Evolutionary conservation across 2,329 filamentous ascomycete species (phyloP).

Genomic region (Aspergillus sp.): DNA sequence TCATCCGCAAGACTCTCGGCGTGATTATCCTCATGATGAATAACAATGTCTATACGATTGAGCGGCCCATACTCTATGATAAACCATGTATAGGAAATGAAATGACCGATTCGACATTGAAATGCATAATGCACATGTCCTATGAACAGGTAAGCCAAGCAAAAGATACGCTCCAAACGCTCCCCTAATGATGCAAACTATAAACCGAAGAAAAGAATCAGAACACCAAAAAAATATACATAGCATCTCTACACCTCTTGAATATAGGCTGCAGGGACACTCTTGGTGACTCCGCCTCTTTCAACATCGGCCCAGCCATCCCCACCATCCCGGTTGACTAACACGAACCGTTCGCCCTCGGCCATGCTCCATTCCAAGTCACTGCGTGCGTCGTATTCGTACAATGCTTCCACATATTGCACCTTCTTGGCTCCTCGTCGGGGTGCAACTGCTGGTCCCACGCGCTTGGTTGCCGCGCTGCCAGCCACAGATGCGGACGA

Average conservation of each 20-base stretch:
- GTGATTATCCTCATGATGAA: too few relatives aligned
- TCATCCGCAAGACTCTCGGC: too few relatives aligned
- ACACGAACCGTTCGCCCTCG: conserved; percentile 86
- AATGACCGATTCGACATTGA: background rate
- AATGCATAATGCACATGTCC: background rate
- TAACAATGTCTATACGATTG: too few relatives aligned
- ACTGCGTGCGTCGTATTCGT: conserved; percentile 82
- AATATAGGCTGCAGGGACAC: conserved; percentile 91
- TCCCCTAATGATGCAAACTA: background rate
- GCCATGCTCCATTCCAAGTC: conserved; percentile 85
- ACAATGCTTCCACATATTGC: conserved; percentile 87
- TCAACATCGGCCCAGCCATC: conserved; percentile 98
- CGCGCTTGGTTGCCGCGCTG: conserved; percentile 64
- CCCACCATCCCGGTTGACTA: conserved; percentile 80
- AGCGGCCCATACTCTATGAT: too few relatives aligned
- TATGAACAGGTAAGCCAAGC: background rate
- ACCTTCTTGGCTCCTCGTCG: conserved; percentile 88
- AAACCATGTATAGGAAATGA: background rate
- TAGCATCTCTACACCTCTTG: conserved; percentile 56
- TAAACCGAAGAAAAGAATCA: background rate
- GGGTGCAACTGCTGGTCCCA: conserved; percentile 87
- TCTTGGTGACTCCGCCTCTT: conserved; percentile 77
- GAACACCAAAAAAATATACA: background rate
- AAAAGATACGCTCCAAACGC: background rate
- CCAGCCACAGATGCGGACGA: conserved; percentile 65